Conservation (phyloP, 768 basidiomycete species). For the Auriscalpium vulgare region DNA sequence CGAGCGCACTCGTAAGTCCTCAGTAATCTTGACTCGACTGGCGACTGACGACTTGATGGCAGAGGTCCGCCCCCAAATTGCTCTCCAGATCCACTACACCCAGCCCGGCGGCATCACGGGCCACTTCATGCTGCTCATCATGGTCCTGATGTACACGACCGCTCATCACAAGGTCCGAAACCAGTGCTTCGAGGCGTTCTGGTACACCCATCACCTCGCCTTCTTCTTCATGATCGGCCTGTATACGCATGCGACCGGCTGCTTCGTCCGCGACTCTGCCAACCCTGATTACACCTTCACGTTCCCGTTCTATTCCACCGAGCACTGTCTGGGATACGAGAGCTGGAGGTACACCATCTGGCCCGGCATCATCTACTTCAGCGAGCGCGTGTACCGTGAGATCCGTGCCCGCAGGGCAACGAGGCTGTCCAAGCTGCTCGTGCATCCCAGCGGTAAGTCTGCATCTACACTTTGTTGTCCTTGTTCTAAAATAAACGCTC, state of each 20-base stretch:
- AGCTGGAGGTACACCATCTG: constrained; percentile 91
- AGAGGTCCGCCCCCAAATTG: constrained; percentile 77
- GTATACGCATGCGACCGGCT: constrained; percentile 87
- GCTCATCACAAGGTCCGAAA: constrained; percentile 82
- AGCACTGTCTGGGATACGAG: constrained; percentile 87
- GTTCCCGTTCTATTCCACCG: constrained; percentile 84
- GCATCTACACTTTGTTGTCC: not conserved
- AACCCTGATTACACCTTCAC: constrained; percentile 57
- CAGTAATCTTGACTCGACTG: not conserved
- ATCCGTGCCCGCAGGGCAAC: constrained; percentile 75
- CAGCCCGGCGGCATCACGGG: constrained; percentile 91
- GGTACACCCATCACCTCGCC: constrained; percentile 93
- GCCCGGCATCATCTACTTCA: constrained; percentile 85
- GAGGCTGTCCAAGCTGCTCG: constrained; percentile 73
- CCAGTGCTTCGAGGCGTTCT: constrained; percentile 93
- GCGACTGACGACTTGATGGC: constrained; percentile 8
- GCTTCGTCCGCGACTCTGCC: constrained; percentile 85
- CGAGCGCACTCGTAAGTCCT: constrained; percentile 68
- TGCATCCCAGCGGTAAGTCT: constrained; percentile 75
- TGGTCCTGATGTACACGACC: constrained; percentile 89
- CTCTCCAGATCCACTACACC: constrained; percentile 80
- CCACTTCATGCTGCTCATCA: constrained; percentile 91
- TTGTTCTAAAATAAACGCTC: constrained; percentile 1
- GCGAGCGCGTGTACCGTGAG: constrained; percentile 80
- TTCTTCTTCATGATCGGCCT: constrained; percentile 92